A percentile compares a stretch with the other conserved stretches of the same genome.
phyloP scores from a whole-genome alignment of 768 basidiomycete genomes.

The Lactarius sanguifluus region DNA sequence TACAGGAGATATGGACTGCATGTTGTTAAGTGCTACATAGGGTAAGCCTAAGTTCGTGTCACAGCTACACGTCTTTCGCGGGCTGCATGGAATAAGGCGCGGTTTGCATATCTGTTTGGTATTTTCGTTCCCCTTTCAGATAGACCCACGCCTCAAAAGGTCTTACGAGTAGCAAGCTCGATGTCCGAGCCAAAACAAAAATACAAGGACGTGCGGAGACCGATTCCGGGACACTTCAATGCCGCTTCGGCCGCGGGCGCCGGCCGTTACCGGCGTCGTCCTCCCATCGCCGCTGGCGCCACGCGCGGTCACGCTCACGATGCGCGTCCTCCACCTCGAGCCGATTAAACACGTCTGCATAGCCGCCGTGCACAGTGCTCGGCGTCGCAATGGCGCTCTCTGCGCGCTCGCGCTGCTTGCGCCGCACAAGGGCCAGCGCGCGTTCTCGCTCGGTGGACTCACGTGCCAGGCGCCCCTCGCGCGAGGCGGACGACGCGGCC shows the following conservation, averaged over 20 bases:
- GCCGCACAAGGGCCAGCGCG: slow-evolving; percentile 66
- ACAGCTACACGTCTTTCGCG: too few relatives aligned
- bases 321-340: slow-evolving; percentile 72
- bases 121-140: too few relatives aligned
- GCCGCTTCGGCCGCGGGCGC: slow-evolving; percentile 16
- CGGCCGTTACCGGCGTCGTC: slow-evolving; percentile 5
- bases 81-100: too few relatives aligned
- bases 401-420: slow-evolving; percentile 66
- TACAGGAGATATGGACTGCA: too few relatives aligned
- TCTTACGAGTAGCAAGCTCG: not conserved
- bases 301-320: slow-evolving; percentile 45
- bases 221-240: not conserved
- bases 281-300: slow-evolving; percentile 32
- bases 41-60: too few relatives aligned
- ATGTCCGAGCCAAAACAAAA: not conserved
- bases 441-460: slow-evolving; percentile 76
- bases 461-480: slow-evolving; percentile 61
- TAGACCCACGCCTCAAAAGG: not conserved
- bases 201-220: not conserved
- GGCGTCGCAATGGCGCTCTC: slow-evolving; percentile 66
- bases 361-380: slow-evolving; percentile 61
- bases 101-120: too few relatives aligned
- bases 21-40: too few relatives aligned
- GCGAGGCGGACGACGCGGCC: slow-evolving; percentile 28
- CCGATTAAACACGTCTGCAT: slow-evolving; percentile 70